Evolutionary conservation across 2,329 filamentous ascomycete genomes (phyloP), one percentile per base, ranked within the genome.

Genomic region (Neocucurbitaria cava): DNA sequence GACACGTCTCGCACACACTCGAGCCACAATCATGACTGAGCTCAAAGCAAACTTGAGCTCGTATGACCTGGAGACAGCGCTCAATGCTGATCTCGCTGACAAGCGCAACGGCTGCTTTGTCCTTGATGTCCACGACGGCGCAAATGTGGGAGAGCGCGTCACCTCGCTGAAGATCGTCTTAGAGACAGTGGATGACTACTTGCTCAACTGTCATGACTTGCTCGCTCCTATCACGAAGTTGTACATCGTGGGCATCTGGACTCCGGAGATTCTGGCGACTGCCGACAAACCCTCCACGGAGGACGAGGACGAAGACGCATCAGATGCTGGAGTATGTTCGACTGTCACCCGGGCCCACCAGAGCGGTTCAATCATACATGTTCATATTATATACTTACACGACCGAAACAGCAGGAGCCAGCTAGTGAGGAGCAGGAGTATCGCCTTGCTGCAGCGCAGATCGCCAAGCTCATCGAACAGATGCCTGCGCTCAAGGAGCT

Each of bases 181-280:
- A 15, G 18, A 49, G 2, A 36, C 49, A 1, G 46, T 69, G 7
- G 47, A 61, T 3, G 11, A 43, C 21, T 53, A 51, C 5, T 26
- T 64, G 4, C 24, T 49, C 15, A 41, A 57, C 1, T 31, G 51
- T 18, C n/a, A 46, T 2, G 42, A 56, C 11, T 18, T 10, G 1
- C 6, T 38, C 11, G 5, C n/a, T 4, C 38, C 56, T 6, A 26
- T 35, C 26, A 70, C 53, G 2, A 71, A 70, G 48, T 42, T 73
- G 5, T 68, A 72, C 38, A 46, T 74, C 17, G 24, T 66, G 1
- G 71, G 71, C 6, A 58, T 64, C 3, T 72, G 67, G 66, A 61
- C 46, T 13, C 43, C 52, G 11, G 23, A 52, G 45, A 8, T 5
- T 13, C 43, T 53, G 11, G 23, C 52, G 45, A 8, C 5, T 3